phyloP scores from a whole-genome alignment of 108 stramenopile species.

The Cyclotella baltica region DNA sequence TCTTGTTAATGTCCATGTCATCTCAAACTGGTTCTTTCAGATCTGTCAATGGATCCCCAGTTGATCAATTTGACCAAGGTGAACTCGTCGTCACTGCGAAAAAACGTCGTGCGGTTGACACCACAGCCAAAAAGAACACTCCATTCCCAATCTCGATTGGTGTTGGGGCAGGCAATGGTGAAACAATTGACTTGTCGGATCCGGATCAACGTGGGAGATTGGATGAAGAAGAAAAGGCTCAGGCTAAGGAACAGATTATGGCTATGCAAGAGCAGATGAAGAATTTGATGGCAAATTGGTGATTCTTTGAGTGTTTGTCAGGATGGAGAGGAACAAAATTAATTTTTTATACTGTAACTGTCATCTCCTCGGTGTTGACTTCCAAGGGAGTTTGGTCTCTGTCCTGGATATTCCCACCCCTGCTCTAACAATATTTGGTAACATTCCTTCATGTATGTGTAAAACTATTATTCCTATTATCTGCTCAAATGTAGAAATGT shows the following conservation, averaged over 20 bases:
- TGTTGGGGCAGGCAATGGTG: slow-evolving; percentile 76
- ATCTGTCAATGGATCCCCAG: slow-evolving; percentile 4
- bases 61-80: slow-evolving; percentile 21
- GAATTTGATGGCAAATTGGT: slow-evolving; percentile 72
- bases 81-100: slow-evolving; percentile 76
- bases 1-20: not conserved
- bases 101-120: slow-evolving; percentile 54
- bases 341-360: no score
- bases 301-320: no score
- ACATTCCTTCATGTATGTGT: no score
- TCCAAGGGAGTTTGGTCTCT: no score
- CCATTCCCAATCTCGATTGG: slow-evolving; percentile 56
- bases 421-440: no score
- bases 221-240: slow-evolving; percentile 64
- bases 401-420: no score
- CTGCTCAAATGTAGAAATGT: no score
- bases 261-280: slow-evolving; percentile 83
- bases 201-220: slow-evolving; percentile 58
- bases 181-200: slow-evolving; percentile 66
- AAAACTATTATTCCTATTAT: no score
- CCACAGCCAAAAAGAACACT: slow-evolving; percentile 5
- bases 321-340: no score
- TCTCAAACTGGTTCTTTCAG: not conserved
- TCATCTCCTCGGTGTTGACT: no score
- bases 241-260: slow-evolving; percentile 66